These are phyloP conservation scores for Gonapodya prolifera DNA, from an alignment of 192 early-diverging fungal genomes.

Conservation along the genomic window DNA sequence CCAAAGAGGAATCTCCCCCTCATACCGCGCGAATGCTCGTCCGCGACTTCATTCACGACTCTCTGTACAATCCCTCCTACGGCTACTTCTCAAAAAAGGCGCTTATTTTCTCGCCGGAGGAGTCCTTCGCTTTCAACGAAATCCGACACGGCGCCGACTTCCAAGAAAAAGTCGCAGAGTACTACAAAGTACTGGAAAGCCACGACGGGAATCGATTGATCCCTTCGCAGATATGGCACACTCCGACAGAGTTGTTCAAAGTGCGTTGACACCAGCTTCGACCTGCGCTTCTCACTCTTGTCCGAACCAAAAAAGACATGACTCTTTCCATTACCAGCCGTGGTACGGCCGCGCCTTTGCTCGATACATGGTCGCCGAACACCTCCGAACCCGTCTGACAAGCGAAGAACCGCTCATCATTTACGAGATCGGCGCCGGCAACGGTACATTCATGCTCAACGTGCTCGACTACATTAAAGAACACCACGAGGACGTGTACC, in stretches of 20 bases:
- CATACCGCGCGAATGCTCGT: constrained; percentile 38
- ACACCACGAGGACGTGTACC: constrained; percentile 65
- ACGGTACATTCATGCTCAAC: constrained; percentile 89
- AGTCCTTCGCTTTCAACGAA: constrained; percentile 44
- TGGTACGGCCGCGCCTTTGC: constrained; percentile 91
- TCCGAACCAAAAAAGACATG: background rate
- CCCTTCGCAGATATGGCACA: constrained; percentile 93
- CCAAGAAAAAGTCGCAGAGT: constrained; percentile 55
- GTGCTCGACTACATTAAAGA: constrained; percentile 78
- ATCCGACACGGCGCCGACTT: constrained; percentile 63
- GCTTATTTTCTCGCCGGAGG: constrained; percentile 55
- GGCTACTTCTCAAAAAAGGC: constrained; percentile 97
- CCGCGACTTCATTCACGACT: constrained; percentile 87
- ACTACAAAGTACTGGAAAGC: constrained; percentile 65
- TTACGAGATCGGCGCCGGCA: constrained; percentile 94
- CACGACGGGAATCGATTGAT: constrained; percentile 23
- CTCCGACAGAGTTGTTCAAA: constrained; percentile 91
- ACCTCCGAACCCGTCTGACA: constrained; percentile 42
- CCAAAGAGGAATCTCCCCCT: background rate
- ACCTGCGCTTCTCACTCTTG: background rate
- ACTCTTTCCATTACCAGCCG: constrained; percentile 30
- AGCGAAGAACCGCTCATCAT: constrained; percentile 44
- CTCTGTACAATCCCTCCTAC: constrained; percentile 90
- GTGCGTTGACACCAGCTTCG: constrained; percentile 13
- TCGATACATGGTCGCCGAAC: constrained; percentile 69